Conservation (phyloP, 768 basidiomycete genomes). For the Tulasnella sp. region DNA sequence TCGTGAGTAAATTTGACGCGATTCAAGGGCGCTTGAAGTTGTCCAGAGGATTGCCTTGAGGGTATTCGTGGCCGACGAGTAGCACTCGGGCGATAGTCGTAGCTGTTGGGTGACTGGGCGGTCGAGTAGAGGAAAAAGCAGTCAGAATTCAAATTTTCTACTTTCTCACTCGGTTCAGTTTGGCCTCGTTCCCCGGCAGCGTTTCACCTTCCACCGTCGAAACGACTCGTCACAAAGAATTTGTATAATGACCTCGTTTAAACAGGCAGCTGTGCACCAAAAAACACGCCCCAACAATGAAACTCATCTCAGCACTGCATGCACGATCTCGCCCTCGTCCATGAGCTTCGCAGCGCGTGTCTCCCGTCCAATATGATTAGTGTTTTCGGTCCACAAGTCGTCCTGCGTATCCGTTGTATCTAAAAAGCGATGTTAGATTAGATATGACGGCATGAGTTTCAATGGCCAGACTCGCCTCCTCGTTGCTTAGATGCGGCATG, state of each 20-base stretch:
- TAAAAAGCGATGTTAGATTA: constrained; percentile 8
- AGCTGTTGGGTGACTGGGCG: neutral
- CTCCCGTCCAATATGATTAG: constrained; percentile 2
- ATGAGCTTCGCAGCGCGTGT: neutral
- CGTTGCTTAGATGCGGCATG: constrained; percentile 9
- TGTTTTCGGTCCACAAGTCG: constrained; percentile 8
- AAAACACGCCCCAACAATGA: neutral
- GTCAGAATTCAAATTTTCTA: constrained; percentile 13
- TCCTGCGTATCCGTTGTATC: neutral
- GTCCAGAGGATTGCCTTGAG: neutral
- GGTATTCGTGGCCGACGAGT: constrained; percentile 4
- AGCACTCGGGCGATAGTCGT: neutral
- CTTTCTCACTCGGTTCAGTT: neutral
- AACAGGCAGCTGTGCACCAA: constrained; percentile 5
- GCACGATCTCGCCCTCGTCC: constrained; percentile 2
- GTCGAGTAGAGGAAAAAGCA: constrained; percentile 5
- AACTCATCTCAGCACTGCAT: neutral
- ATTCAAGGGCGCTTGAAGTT: neutral
- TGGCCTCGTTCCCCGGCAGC: neutral
- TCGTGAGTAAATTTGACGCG: constrained; percentile 6
- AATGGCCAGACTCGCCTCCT: neutral
- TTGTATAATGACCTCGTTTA: constrained; percentile 4
- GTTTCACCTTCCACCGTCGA: neutral
- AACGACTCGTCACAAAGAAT: neutral
- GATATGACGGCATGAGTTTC: neutral